phyloP scores from a whole-genome alignment of 345 rosid species.

The Bruguiera sexangula region DNA sequence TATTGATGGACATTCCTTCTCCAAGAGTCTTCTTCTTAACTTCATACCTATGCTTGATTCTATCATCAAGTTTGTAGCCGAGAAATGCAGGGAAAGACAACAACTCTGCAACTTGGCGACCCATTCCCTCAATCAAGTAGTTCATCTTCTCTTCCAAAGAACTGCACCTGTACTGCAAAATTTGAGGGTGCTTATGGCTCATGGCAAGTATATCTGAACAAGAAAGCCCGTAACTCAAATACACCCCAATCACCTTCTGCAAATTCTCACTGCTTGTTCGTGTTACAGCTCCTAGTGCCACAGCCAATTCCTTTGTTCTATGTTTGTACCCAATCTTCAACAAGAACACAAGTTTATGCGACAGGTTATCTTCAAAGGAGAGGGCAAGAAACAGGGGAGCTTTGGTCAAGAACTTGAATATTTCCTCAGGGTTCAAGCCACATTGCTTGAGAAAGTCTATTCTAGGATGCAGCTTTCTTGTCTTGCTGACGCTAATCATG shows the following conservation, averaged over 20 bases:
- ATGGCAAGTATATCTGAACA: constrained; percentile 50
- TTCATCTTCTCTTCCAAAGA: constrained; percentile 69
- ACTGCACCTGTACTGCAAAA: constrained; percentile 53
- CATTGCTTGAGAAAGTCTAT: constrained; percentile 66
- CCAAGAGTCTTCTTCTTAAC: constrained; percentile 51
- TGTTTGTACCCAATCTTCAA: constrained; percentile 63
- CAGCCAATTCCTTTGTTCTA: constrained; percentile 55
- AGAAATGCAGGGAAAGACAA: constrained; percentile 75
- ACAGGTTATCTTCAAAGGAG: constrained; percentile 53
- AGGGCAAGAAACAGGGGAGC: constrained; percentile 66
- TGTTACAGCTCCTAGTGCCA: constrained; percentile 68
- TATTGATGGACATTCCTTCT: constrained; percentile 64
- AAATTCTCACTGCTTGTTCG: constrained; percentile 71
- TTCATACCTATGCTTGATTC: constrained; percentile 74
- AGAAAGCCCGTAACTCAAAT: constrained; percentile 56
- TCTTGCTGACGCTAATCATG: constrained; percentile 58
- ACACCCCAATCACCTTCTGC: constrained; percentile 70
- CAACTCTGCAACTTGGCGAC: constrained; percentile 67
- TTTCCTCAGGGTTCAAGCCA: constrained; percentile 52
- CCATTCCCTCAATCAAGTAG: constrained; percentile 70
- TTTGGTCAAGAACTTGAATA: constrained; percentile 66
- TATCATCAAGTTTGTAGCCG: constrained; percentile 71
- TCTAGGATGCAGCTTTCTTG: constrained; percentile 66
- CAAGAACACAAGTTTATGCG: constrained; percentile 55
- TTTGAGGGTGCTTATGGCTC: constrained; percentile 83